Evolutionary conservation across 148 eudicot species (phyloP).

Genomic region (Amaranthus cruentus): DNA sequence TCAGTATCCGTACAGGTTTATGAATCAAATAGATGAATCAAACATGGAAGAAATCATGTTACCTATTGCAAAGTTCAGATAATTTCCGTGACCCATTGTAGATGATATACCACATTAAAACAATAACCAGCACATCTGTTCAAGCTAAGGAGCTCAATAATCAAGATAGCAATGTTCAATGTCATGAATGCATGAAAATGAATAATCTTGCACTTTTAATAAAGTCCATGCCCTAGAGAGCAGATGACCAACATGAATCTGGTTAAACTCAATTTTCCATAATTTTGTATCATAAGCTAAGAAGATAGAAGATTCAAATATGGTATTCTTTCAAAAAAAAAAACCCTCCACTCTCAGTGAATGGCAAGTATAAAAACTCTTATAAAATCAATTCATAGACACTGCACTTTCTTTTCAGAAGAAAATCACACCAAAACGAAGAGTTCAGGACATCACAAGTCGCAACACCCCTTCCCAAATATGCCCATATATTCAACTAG

Average conservation of each 20-base stretch:
- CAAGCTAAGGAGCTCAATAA: constrained; percentile 28
- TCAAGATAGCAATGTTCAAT: not conserved
- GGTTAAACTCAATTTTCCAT: too few species aligned
- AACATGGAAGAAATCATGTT: constrained; percentile 1
- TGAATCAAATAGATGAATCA: not conserved
- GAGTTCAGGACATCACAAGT: too few species aligned
- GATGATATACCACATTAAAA: constrained; percentile 37
- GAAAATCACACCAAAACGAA: not conserved
- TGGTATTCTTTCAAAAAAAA: not conserved
- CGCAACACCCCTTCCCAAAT: too few species aligned
- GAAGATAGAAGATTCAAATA: not conserved
- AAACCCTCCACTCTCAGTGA: not conserved
- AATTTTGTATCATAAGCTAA: not conserved
- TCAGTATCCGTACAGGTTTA: too few species aligned
- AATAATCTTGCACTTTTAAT: not conserved
- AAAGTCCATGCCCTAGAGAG: not conserved
- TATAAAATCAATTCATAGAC: not conserved
- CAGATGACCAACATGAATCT: not conserved
- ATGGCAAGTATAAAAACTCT: not conserved
- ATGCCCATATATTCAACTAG: too few species aligned
- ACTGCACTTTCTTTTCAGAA: not conserved
- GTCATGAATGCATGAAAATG: not conserved
- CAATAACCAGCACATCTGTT: constrained; percentile 34
- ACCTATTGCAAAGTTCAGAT: constrained; percentile 34
- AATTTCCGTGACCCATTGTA: constrained; percentile 30